phyloP scores from a whole-genome alignment of 306 rosid species.

The Vigna unguiculata region DNA sequence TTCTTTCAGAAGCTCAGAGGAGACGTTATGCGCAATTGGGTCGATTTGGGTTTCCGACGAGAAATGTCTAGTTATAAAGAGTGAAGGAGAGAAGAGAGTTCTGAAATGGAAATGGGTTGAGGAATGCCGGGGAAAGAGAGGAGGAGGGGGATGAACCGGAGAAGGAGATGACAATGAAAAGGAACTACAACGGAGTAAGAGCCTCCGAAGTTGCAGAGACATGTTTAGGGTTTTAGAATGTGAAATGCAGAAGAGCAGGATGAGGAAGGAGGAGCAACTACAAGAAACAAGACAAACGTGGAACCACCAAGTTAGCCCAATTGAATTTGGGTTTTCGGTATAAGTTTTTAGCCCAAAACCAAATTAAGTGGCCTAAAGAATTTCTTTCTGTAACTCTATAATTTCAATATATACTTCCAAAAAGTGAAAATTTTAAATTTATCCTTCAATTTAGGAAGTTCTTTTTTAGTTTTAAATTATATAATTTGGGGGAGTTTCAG shows the following conservation, averaged over 20 bases:
- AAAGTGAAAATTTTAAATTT: no score
- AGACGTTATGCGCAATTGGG: conserved; percentile 59
- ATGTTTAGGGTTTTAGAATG: conserved; percentile 44
- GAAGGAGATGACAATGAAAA: conserved; percentile 34
- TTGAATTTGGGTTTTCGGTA: not conserved
- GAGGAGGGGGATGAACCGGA: not conserved
- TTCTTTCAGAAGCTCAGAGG: conserved; percentile 66
- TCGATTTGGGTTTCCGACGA: conserved; percentile 51
- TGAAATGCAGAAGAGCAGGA: not conserved
- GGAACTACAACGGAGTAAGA: conserved; percentile 57
- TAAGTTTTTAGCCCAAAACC: no score
- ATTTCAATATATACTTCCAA: no score
- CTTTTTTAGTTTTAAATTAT: no score
- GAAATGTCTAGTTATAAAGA: conserved; percentile 49
- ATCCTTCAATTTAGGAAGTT: no score
- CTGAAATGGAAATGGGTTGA: conserved; percentile 45
- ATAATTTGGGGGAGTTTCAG: no score
- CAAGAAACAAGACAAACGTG: not conserved
- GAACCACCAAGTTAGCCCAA: conserved; percentile 24
- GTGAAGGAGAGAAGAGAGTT: conserved; percentile 37
- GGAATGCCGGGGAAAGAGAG: conserved; percentile 21
- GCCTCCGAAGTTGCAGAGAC: conserved; percentile 69
- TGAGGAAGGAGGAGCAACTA: not conserved
- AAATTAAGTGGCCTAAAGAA: no score
- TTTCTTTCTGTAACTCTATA: no score